These are phyloP conservation scores for Jamesozyma piceae DNA, from an alignment of 805 yeast species.

Conservation along the genomic window DNA sequence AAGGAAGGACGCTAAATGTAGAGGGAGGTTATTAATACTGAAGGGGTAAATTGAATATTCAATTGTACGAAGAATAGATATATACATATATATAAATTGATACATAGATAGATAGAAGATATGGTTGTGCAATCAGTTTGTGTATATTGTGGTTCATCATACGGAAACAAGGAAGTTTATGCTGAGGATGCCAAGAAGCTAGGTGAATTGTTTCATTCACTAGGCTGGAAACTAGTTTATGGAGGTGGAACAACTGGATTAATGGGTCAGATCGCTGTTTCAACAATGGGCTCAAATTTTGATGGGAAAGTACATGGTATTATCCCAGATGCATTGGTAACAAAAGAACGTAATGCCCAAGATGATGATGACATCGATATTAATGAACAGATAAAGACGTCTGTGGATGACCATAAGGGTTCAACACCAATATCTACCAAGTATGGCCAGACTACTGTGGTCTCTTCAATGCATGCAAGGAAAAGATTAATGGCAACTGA, in stretches of 20 bases:
- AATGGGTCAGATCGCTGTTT: slow-evolving; percentile 68
- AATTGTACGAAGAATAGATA: too few species aligned
- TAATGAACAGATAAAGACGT: slow-evolving; percentile 36
- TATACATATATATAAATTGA: too few species aligned
- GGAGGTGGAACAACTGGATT: slow-evolving; percentile 87
- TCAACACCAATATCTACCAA: slow-evolving; percentile 45
- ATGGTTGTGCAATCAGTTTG: slow-evolving; percentile 40
- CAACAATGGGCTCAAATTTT: slow-evolving; percentile 38
- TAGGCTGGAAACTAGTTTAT: slow-evolving; percentile 68
- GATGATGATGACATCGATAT: slow-evolving; percentile 5
- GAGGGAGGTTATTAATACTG: too few species aligned
- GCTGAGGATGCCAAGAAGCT: slow-evolving; percentile 47
- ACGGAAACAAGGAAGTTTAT: slow-evolving; percentile 47
- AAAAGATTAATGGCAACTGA: slow-evolving; percentile 79
- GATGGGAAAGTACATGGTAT: slow-evolving; percentile 71
- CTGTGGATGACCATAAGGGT: slow-evolving; percentile 57
- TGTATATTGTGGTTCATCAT: slow-evolving; percentile 81
- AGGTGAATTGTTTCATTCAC: slow-evolving; percentile 47
- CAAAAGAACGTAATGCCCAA: slow-evolving; percentile 53
- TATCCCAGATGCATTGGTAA: slow-evolving; percentile 75
- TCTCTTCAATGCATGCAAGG: slow-evolving; percentile 82
- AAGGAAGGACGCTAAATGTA: too few species aligned
- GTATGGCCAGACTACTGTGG: slow-evolving; percentile 74
- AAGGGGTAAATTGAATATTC: too few species aligned
- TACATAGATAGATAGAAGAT: too few species aligned